Evolutionary conservation across 768 basidiomycete genomes (phyloP).

Genomic region (Dentipellis fragilis): DNA sequence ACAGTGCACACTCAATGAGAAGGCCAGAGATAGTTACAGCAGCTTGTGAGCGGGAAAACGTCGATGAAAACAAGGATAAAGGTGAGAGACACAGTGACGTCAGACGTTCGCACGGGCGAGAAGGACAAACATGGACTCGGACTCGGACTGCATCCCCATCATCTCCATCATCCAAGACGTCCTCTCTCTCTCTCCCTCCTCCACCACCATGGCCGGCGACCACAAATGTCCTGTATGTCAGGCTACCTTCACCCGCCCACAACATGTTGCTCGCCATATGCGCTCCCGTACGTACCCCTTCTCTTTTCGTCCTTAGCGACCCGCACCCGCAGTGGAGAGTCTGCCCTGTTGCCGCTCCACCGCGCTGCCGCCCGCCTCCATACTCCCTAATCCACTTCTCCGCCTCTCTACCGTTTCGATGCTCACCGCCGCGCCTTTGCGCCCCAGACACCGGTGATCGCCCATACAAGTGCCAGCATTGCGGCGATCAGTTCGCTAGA

Average conservation of each 20-base stretch:
- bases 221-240: constrained; percentile 84
- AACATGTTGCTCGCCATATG: constrained; percentile 87
- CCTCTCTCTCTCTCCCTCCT: background rate
- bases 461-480: constrained; percentile 81
- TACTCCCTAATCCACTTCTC: background rate
- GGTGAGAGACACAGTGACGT: constrained; percentile 8
- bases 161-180: background rate
- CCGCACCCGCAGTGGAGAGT: constrained; percentile 4
- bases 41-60: background rate
- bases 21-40: background rate
- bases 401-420: constrained; percentile 2
- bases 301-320: constrained; percentile 8
- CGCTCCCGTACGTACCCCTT: constrained; percentile 62
- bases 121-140: background rate
- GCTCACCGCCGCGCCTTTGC: constrained; percentile 4
- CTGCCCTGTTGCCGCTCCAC: background rate
- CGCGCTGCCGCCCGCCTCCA: background rate
- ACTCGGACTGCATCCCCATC: background rate
- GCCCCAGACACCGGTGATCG: constrained; percentile 75
- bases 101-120: constrained; percentile 6
- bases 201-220: constrained; percentile 56
- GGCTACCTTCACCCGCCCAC: constrained; percentile 80
- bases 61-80: background rate
- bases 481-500: constrained; percentile 84
- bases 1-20: no score